phyloP scores from a whole-genome alignment of 2,329 filamentous ascomycete genomes.

The Graphilbum fragrans region DNA sequence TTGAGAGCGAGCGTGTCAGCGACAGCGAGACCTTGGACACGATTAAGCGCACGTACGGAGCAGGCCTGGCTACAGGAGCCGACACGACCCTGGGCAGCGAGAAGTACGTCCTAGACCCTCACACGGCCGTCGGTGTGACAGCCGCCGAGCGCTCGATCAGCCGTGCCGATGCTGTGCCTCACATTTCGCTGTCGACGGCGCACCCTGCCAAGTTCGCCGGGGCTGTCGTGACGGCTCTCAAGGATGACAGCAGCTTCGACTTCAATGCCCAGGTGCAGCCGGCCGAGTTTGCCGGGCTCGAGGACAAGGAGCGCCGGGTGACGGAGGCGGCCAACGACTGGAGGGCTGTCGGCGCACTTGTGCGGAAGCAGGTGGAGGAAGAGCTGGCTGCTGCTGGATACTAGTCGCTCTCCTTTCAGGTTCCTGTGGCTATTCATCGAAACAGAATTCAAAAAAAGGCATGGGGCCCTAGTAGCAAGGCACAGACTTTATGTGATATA shows the following conservation, averaged over 20 bases:
- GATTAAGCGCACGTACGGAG: constrained; percentile 41
- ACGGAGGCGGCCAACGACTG: constrained; percentile 58
- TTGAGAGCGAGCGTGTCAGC: constrained; percentile 67
- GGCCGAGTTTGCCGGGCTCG: constrained; percentile 67
- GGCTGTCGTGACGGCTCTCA: constrained; percentile 71
- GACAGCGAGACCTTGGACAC: constrained; percentile 57
- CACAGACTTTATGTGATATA: no score
- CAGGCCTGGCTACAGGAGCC: background rate
- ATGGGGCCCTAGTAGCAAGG: no score
- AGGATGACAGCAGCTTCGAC: constrained; percentile 57
- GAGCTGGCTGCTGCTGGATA: constrained; percentile 29
- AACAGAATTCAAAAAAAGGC: background rate
- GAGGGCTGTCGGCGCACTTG: constrained; percentile 62
- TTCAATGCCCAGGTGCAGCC: constrained; percentile 69
- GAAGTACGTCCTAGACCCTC: constrained; percentile 81
- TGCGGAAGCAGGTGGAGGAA: constrained; percentile 60
- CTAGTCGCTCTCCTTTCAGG: background rate
- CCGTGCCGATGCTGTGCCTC: constrained; percentile 40
- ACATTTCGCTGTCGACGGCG: constrained; percentile 83
- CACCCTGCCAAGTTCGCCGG: constrained; percentile 91
- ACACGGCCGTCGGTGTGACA: constrained; percentile 77
- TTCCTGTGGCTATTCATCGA: background rate
- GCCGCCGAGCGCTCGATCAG: constrained; percentile 60
- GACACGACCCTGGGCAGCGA: constrained; percentile 11
- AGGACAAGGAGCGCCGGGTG: constrained; percentile 63